Evolutionary conservation across 495 filamentous ascomycete genomes (phyloP), one percentile per base, ranked within the genome.

Genomic region (Cladorrhinum samala): DNA sequence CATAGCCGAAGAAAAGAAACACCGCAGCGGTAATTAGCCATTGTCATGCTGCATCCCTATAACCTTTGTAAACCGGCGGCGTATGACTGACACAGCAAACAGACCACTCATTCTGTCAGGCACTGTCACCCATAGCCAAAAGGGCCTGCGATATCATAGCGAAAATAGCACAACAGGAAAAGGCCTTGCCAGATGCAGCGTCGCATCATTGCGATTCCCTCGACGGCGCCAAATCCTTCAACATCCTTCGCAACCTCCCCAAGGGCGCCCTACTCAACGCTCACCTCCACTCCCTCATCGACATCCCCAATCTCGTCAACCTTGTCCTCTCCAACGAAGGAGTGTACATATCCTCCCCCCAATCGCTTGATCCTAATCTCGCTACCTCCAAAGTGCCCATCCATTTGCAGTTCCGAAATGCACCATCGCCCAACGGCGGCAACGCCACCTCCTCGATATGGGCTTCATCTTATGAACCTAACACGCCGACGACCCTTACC

Each of bases 1-100:
- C 43, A 86, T 95, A 49, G 75, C 71, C 3, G 76, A 90, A 59
- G 91, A 96, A 65, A 83, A 86, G 58, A 83, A 83, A 57, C 80
- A 87, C 56, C 79, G 91, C 47, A 39, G 20, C 17, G 46, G 27
- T 33, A 33, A 33, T 33, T 33, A 6, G 5, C 11, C 5, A 33
- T 11, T 33, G n/a, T n/a, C n/a, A n/a, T n/a, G n/a, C n/a, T n/a
- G n/a, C n/a, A n/a, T n/a, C n/a, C n/a, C n/a, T n/a, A n/a, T n/a
- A n/a, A n/a, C n/a, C n/a, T n/a, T n/a, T n/a, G n/a, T n/a, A n/a
- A n/a, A n/a, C n/a, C n/a, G n/a, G n/a, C n/a, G n/a, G n/a, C n/a
- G n/a, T n/a, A n/a, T n/a, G n/a, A n/a, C n/a, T n/a, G n/a, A n/a
- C n/a, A n/a, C n/a, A n/a, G n/a, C 27, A 33, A 33, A 33, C 5